Evolutionary conservation across 169 alveolate genomes (phyloP), one percentile per base, ranked within the genome.

Genomic region (Plasmodium knowlesi): DNA sequence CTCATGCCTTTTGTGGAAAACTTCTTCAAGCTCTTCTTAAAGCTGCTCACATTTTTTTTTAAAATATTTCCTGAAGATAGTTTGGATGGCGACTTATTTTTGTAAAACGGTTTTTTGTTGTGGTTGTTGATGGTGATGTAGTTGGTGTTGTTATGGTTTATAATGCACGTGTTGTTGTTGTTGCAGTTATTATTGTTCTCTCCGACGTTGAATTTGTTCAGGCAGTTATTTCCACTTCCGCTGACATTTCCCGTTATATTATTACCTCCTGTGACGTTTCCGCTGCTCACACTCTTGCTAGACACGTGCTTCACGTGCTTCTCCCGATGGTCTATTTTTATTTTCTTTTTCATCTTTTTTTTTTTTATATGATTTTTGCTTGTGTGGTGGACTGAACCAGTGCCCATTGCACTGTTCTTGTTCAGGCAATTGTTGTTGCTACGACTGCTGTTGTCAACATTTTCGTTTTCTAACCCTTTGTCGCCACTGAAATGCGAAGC

Each of bases 41-140:
- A 83, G n/a, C 37, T 83, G 32, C 34, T 67, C 14, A 39, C 34
- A n/a, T 83, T 83, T 37, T 83, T 70, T 54, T 30, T 67, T 22
- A 39, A 67, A 19, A 37, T 70, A 67, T 61, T 39, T 19, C 81
- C 81, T 39, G 92, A 37, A 0, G 73, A 37, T 16, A 14, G 3
- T 83, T 83, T 70, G 25, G 81, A 67, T n/a, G 37, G 82, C 5
- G 82, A 83, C 22, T 83, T 83, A 67, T 83, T 83, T n/a, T 83
- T 83, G 76, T 83, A n/a, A 3, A 70, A 12, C 25, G 57, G n/a
- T 70, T 83, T 83, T 12, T 83, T 83, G 16, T 70, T 83, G 28
- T 67, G 57, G 50, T 83, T 83, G 22, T 83, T 83, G n/a, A 82
- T 50, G 32, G 67, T 83, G 22, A 83, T 61, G 50, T 67, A 83